Conservation (phyloP, 2,329 filamentous ascomycete genomes). For the Curvularia sp. region DNA sequence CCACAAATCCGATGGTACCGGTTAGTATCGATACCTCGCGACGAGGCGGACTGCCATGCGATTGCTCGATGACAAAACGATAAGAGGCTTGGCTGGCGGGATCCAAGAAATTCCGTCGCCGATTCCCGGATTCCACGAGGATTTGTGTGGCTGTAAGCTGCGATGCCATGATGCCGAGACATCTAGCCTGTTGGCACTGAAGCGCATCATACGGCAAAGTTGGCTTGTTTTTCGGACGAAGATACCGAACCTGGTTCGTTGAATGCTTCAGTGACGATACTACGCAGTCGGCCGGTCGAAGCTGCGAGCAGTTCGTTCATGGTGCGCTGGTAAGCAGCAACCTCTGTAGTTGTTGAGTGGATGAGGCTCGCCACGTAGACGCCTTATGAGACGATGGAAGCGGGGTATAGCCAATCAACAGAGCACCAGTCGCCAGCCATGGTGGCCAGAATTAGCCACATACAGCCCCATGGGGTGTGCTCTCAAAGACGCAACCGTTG, state of each 20-base stretch:
- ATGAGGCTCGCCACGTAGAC: slow-evolving; percentile 19
- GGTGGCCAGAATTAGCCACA: slow-evolving; percentile 1
- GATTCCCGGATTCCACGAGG: slow-evolving; percentile 24
- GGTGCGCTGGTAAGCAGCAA: slow-evolving; percentile 12
- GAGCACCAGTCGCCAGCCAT: not conserved
- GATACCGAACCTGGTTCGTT: slow-evolving; percentile 7
- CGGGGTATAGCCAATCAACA: slow-evolving; percentile 17
- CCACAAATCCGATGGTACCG: slow-evolving; percentile 11
- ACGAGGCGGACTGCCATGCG: slow-evolving; percentile 15
- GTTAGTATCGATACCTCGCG: not conserved
- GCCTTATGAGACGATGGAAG: slow-evolving; percentile 11
- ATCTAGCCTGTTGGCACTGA: slow-evolving; percentile 33
- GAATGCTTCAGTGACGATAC: not conserved
- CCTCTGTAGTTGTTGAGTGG: slow-evolving; percentile 8
- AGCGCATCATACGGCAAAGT: not conserved
- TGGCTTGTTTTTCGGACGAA: slow-evolving; percentile 13
- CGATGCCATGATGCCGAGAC: slow-evolving; percentile 42
- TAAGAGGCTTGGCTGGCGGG: slow-evolving; percentile 46
- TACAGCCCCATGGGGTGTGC: not conserved
- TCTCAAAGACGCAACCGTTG: not conserved
- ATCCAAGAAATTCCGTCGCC: slow-evolving; percentile 40
- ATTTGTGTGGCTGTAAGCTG: slow-evolving; percentile 21
- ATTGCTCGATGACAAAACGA: slow-evolving; percentile 23
- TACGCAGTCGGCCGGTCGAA: not conserved
- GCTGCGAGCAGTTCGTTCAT: slow-evolving; percentile 1